phyloP scores from a whole-genome alignment of 345 rosid genomes.

The Populus davidiana region DNA sequence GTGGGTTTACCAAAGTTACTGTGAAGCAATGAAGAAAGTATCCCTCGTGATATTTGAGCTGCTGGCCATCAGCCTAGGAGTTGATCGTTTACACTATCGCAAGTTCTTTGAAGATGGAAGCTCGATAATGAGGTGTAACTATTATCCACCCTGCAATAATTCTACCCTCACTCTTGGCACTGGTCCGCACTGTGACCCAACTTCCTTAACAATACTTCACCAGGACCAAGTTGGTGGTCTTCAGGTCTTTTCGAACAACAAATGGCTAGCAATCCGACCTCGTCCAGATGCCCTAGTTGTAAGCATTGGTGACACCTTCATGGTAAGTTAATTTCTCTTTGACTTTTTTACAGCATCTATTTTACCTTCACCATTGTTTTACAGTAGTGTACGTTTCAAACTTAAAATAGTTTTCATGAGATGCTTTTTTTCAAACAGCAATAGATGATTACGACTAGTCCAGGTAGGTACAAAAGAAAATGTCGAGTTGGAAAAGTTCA shows the following conservation, averaged over 20 bases:
- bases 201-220: conserved; percentile 75
- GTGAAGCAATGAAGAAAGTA: conserved; percentile 46
- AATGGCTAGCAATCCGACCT: conserved; percentile 65
- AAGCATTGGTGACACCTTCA: conserved; percentile 78
- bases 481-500: neutral
- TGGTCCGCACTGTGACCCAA: conserved; percentile 87
- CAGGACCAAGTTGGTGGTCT: conserved; percentile 84
- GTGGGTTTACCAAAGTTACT: conserved; percentile 47
- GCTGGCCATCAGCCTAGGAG: conserved; percentile 46
- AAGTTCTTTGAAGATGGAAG: conserved; percentile 49
- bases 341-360: neutral
- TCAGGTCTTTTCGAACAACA: conserved; percentile 52
- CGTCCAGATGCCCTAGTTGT: conserved; percentile 57
- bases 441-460: neutral
- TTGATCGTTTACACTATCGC: conserved; percentile 34
- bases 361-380: neutral
- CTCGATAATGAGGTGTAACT: conserved; percentile 67
- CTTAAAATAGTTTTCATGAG: too few relatives aligned
- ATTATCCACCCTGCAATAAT: conserved; percentile 62
- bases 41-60: conserved; percentile 43
- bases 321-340: conserved; percentile 30
- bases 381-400: too few relatives aligned
- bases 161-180: conserved; percentile 66
- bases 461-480: neutral
- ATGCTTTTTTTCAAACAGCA: neutral